Evolutionary conservation across 345 rosid species (phyloP).

Genomic region (Geranium brycei): DNA sequence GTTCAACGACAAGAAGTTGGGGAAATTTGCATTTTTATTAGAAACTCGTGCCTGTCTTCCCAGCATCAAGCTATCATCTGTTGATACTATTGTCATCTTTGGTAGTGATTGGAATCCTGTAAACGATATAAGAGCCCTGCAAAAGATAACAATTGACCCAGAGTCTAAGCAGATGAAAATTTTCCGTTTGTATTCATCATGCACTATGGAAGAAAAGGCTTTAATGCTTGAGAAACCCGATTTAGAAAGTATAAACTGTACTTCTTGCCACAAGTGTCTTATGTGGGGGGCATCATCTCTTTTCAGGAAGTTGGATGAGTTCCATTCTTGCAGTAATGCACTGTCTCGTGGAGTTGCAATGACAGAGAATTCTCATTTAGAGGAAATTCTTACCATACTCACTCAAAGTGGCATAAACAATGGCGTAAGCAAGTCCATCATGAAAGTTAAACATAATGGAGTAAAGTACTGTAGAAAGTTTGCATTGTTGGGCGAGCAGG

Average conservation of each 20-base stretch:
- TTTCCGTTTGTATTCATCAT: slow-evolving; percentile 62
- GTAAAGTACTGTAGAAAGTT: slow-evolving; percentile 35
- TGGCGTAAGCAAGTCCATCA: slow-evolving; percentile 22
- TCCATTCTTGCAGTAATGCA: slow-evolving; percentile 25
- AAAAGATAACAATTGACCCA: slow-evolving; percentile 59
- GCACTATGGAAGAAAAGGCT: slow-evolving; percentile 66
- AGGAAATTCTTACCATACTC: too few relatives aligned
- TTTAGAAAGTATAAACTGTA: slow-evolving; percentile 31
- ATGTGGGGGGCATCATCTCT: slow-evolving; percentile 76
- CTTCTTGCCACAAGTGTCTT: slow-evolving; percentile 42
- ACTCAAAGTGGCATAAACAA: slow-evolving; percentile 15
- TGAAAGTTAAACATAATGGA: slow-evolving; percentile 42
- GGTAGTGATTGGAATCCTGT: slow-evolving; percentile 68
- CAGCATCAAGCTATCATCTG: slow-evolving; percentile 56
- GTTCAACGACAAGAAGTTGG: slow-evolving; percentile 50
- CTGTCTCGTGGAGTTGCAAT: too few relatives aligned
- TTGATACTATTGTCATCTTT: slow-evolving; percentile 60
- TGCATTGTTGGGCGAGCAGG: slow-evolving; percentile 50
- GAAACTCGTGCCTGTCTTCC: slow-evolving; percentile 72
- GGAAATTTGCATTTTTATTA: slow-evolving; percentile 64
- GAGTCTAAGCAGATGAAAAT: slow-evolving; percentile 41
- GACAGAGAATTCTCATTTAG: too few relatives aligned
- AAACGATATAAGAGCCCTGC: slow-evolving; percentile 56
- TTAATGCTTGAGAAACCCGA: slow-evolving; percentile 52
- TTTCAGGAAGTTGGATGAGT: slow-evolving; percentile 49